Evolutionary conservation across 768 basidiomycete species (phyloP), one percentile per base, ranked within the genome.

Genomic region (Russula lepida): DNA sequence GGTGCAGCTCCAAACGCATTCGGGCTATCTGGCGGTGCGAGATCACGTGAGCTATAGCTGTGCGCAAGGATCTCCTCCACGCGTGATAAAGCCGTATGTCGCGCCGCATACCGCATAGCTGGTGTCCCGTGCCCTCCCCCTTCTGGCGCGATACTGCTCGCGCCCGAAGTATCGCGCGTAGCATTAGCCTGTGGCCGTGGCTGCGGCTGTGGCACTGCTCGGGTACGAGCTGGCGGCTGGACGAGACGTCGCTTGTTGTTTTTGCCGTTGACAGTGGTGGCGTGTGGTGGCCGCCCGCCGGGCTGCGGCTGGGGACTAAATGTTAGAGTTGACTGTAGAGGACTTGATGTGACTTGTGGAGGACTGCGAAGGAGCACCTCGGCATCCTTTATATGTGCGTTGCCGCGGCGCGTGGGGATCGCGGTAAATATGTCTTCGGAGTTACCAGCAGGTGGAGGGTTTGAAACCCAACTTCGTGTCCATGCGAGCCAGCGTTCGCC

Each of bases 291-390:
- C 12, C 2, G 3, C 1, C 51, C 43, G 12, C 51, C 43, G 12
- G 37, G 23, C 28, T 28, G 62, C 25, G 32, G 35, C 15, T 37
- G 46, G 5, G 65, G 57, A 30, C 68, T 68, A 64, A 87, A 86
- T 66, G 80, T 83, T 30, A 87, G 74, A 28, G 77, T 74, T 28
- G 75, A 78, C 58, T 84, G 79, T 58, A 87, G 74, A 0, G 80
- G 77, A 1, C 82, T 81, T 12, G 80, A 85, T 70, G 74, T 81
- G 37, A 87, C 70, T 60, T 76, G 76, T 2, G 82, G 76, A 0
- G 86, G 85, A 62, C 83, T 84, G 27, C 74, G 74, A 0, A 83
- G 82, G 3, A 87, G 74, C 23, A 80, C 65, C 3, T 52, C 56
- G 35, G 51, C 17, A 28, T 46, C 54, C 52, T 66, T 66, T 71